Conservation (phyloP, 495 filamentous ascomycete species). For the Lasiosphaeriaceae sp. region DNA sequence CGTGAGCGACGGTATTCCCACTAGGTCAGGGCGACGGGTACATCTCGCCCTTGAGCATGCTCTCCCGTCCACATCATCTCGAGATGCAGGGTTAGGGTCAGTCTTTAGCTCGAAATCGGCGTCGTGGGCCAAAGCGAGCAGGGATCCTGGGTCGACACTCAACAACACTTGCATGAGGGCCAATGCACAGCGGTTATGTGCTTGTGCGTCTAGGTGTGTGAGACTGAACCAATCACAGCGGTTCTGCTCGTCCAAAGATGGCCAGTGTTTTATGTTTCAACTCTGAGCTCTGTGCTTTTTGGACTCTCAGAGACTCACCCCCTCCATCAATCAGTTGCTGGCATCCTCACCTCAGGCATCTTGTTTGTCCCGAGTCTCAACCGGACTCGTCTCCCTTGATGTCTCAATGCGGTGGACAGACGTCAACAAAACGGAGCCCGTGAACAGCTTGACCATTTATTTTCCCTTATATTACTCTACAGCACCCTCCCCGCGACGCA, state of each 20-base stretch:
- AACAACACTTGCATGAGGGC: slow-evolving; percentile 34
- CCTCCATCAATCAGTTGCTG: background rate
- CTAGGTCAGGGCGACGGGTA: background rate
- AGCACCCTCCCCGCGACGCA: slow-evolving; percentile 14
- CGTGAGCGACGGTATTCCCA: background rate
- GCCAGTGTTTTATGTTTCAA: slow-evolving; percentile 24
- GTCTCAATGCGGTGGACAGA: slow-evolving; percentile 2
- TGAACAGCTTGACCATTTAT: slow-evolving; percentile 1
- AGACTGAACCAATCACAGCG: slow-evolving; percentile 23
- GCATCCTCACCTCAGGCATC: background rate
- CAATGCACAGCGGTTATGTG: slow-evolving; percentile 41
- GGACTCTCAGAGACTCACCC: background rate
- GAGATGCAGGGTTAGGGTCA: no score
- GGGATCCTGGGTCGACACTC: slow-evolving; percentile 27
- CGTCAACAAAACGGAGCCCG: slow-evolving; percentile 11
- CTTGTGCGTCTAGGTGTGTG: slow-evolving; percentile 27
- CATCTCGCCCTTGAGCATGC: no score
- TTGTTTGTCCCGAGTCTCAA: background rate
- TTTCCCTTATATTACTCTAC: background rate
- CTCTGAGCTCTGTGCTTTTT: slow-evolving; percentile 9
- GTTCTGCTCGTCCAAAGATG: background rate
- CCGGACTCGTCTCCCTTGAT: background rate
- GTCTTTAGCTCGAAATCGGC: background rate
- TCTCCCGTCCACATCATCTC: no score
- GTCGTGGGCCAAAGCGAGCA: slow-evolving; percentile 13